Base-by-base conservation (phyloP, 1,284 basidiomycete species). In the Pholiota adiposa region DNA sequence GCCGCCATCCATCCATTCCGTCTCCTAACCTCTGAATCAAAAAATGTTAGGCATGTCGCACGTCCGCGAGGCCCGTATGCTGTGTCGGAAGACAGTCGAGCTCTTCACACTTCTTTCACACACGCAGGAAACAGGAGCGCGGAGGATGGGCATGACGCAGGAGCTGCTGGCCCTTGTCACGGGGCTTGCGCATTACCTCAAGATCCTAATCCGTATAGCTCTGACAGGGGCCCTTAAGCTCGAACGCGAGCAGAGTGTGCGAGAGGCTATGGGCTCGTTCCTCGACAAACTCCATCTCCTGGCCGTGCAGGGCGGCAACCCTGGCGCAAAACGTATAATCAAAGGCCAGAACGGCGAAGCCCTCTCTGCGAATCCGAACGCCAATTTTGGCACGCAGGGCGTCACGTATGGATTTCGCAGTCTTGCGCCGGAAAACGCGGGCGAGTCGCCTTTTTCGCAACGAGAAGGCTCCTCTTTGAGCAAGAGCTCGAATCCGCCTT, bases 71-170 rank as follows among this genome's bases (percentile, higher is more conserved):
- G 96, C 97, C 43, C 92, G 97, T 65, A 96, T 98, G 90, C 86
- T 99, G 23, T 99, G 97, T 78, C 93, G 97, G 64, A 98, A 98
- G 79, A 97, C 97, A 3, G 97, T 99, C 72, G 97, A 98, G 78
- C 89, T 99, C 59, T 98, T 99, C 79, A 98, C 96, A 6, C 82
- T 98, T 48, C 82, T 99, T 50, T 97, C 95, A n/a, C 95, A 97
- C 74, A 96, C 94, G 14, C 95, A 97, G 76, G 93, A 96, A 74
- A 93, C 92, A 0, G 93, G 93, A 38, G 87, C 93, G 9, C 86
- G 91, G 57, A 82, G 94, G 67, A 94, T 95, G 88, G 93, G 92
- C 62, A 97, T 98, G 89, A 98, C 96, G 18, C 94, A 98, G 75
- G 97, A 99, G 70, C 82, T 99, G 7, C 86, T 99, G 34, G 94